These are phyloP conservation scores for Penicillium turbatum DNA, from an alignment of 495 filamentous ascomycete genomes.

Conservation along the genomic window DNA sequence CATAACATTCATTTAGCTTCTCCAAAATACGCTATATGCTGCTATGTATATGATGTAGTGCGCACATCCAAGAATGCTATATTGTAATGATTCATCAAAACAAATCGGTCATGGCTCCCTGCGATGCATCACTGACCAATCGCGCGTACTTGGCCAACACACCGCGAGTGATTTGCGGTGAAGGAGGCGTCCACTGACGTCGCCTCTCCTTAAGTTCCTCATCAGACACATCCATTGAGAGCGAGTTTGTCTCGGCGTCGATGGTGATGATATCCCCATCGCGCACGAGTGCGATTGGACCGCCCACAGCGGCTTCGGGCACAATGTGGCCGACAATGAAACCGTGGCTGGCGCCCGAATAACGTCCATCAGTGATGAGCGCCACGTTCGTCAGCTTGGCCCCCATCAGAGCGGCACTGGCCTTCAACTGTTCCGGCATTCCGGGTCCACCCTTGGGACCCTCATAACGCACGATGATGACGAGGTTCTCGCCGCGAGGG, in stretches of 20 bases:
- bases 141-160: conserved; percentile 86
- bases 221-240: conserved; percentile 70
- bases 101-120: conserved; percentile 58
- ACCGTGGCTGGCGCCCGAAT: conserved; percentile 85
- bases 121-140: conserved; percentile 68
- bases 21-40: neutral
- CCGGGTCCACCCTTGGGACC: conserved; percentile 93
- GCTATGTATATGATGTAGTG: neutral
- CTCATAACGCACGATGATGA: conserved; percentile 90
- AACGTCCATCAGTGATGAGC: conserved; percentile 89
- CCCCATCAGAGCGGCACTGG: conserved; percentile 88
- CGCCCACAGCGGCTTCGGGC: conserved; percentile 80
- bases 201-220: conserved; percentile 67
- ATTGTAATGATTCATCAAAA: conserved; percentile 26
- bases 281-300: conserved; percentile 73
- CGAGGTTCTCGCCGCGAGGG: conserved; percentile 76
- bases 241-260: conserved; percentile 71
- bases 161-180: conserved; percentile 73
- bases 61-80: neutral
- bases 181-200: conserved; percentile 69
- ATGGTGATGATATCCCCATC: conserved; percentile 87
- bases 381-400: conserved; percentile 85
- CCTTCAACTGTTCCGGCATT: conserved; percentile 96
- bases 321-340: conserved; percentile 97
- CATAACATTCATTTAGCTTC: conserved; percentile 5